These are phyloP conservation scores for Eucalyptus sp. DNA, from an alignment of 345 rosid species.

Conservation along the genomic window DNA sequence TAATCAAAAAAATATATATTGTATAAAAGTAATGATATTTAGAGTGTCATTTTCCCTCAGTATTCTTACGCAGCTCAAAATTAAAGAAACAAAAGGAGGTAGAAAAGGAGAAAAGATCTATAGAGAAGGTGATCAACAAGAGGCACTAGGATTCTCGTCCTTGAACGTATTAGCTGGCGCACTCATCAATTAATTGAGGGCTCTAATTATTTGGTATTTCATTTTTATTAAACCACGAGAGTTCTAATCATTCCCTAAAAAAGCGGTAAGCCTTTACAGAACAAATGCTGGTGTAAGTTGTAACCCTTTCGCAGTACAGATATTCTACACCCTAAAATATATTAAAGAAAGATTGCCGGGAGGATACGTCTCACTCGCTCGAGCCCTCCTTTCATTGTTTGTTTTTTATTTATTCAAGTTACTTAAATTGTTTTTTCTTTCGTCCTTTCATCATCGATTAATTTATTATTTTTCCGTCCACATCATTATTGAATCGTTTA, in stretches of 20 bases:
- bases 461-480: background rate
- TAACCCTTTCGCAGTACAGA: background rate
- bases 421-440: background rate
- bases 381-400: background rate
- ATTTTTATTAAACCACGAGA: background rate
- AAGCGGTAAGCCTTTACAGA: background rate
- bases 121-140: background rate
- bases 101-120: background rate
- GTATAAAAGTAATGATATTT: too few species aligned
- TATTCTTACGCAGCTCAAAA: too few species aligned
- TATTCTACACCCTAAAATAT: background rate
- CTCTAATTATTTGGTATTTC: background rate
- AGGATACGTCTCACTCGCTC: background rate
- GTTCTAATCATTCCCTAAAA: background rate
- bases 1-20: too few species aligned
- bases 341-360: background rate
- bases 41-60: background rate
- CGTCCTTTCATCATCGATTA: too few species aligned
- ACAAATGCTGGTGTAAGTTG: too few species aligned
- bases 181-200: background rate
- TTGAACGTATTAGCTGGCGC: background rate
- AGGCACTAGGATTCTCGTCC: background rate
- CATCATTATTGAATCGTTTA: background rate
- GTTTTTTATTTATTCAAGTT: background rate
- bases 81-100: too few species aligned